Evolutionary conservation across 2,329 filamentous ascomycete species (phyloP).

Genomic region (Cladophialophora psammophila): DNA sequence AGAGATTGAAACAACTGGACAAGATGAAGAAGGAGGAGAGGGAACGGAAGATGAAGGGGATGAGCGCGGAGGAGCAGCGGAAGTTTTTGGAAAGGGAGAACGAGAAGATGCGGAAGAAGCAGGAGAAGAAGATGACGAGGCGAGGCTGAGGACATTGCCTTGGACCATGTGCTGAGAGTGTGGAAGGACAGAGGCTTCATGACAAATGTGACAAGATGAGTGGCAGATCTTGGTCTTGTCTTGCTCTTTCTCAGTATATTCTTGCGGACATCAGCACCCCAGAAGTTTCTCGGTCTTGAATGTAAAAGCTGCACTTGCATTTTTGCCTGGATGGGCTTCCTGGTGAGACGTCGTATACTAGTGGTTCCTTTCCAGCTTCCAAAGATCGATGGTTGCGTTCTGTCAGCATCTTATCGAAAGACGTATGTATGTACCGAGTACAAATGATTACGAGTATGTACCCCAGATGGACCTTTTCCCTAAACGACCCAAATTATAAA

Average conservation of each 20-base stretch:
- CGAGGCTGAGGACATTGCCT: constrained; percentile 48
- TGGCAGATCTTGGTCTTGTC: not conserved
- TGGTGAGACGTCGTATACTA: not conserved
- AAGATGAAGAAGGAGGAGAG: constrained; percentile 86
- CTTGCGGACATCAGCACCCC: not conserved
- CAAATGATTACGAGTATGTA: not conserved
- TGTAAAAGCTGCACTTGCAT: not conserved
- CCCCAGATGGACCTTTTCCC: not conserved
- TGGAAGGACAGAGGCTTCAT: not conserved
- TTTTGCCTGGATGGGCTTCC: not conserved
- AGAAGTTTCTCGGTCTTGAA: not conserved
- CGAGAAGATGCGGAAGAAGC: constrained; percentile 72
- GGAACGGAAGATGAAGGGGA: constrained; percentile 76
- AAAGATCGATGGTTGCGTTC: not conserved
- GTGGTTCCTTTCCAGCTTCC: not conserved
- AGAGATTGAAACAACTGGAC: constrained; percentile 60
- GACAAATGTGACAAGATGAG: constrained; percentile 2
- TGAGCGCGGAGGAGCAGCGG: constrained; percentile 84
- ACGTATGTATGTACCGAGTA: not conserved
- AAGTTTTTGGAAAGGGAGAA: constrained; percentile 83
- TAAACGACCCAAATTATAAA: not conserved
- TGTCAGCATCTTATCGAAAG: not conserved
- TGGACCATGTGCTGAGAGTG: not conserved
- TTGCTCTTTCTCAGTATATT: not conserved
- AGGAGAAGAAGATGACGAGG: constrained; percentile 68